Percentiles rank a stretch among this genome's conserved stretches.
phyloP scores from a whole-genome alignment of 257 asterid genomes.

The Ophiorrhiza pumila region DNA sequence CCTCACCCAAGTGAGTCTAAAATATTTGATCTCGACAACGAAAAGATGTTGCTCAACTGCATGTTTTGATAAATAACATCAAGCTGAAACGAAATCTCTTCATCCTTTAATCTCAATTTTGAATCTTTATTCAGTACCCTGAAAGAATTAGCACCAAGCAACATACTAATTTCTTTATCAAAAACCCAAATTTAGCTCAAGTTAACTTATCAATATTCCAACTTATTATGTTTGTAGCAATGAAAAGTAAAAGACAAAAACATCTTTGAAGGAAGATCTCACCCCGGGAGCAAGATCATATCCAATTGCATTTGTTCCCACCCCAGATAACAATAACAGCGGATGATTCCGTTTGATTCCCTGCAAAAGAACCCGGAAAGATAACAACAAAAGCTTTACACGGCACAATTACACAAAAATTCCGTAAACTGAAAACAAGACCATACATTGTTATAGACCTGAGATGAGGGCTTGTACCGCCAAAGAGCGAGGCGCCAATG shows the following conservation, averaged over 20 bases:
- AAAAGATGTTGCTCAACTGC: too few species aligned
- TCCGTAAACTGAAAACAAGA: neutral
- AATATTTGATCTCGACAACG: neutral
- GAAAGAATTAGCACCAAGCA: neutral
- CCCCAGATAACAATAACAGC: slow-evolving; percentile 28
- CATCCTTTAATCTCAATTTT: neutral
- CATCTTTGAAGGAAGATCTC: slow-evolving; percentile 2
- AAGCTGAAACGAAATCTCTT: neutral
- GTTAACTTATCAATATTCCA: too few species aligned
- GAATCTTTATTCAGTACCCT: neutral
- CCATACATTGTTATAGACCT: slow-evolving; percentile 2
- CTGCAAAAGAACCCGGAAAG: neutral
- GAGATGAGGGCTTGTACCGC: slow-evolving; percentile 29
- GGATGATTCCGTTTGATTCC: slow-evolving; percentile 24
- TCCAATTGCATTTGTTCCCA: slow-evolving; percentile 34
- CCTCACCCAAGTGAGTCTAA: neutral
- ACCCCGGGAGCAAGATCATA: slow-evolving; percentile 36
- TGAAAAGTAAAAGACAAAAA: too few species aligned
- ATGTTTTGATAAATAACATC: too few species aligned
- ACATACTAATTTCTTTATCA: neutral
- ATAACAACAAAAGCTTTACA: neutral
- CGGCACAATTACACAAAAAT: neutral
- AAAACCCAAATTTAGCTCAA: neutral
- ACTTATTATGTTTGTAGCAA: neutral
- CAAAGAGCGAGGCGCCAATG: slow-evolving; percentile 34